Evolutionary conservation across 2,329 filamentous ascomycete genomes (phyloP), one percentile per base, ranked within the genome.

Genomic region (Xylaria sp.): DNA sequence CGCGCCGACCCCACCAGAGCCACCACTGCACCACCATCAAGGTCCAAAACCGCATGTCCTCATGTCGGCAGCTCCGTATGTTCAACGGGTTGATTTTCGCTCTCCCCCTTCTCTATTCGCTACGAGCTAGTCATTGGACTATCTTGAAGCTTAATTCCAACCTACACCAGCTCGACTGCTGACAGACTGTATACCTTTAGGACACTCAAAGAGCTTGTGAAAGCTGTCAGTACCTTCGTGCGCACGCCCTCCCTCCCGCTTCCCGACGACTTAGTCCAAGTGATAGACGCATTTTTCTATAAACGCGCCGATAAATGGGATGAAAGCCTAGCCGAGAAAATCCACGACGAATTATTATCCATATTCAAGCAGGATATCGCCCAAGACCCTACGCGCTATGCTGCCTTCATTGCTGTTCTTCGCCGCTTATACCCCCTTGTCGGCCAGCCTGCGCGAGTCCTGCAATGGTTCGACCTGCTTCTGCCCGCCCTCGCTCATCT

Each of bases 391-490:
- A 79, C 85, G 60, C 87, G 88, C 73, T 87, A 88, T 77, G 88
- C 87, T 9, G 82, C 89, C n/a, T 96, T 94, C 80, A 84, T 94
- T 20, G 86, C 87, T 59, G 85, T 92, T 55, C 81, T 95, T 65
- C 86, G 88, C 56, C 86, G 85, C 50, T 82, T 95, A 44, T 85
- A 89, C 28, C 88, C 91, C 2, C 86, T 86, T 12, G 85, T 96
- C 63, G 86, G 85, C 65, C 88, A 88, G 12, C 86, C 90, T 1
- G 84, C 87, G 41, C 87, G 90, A 65, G 80, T 93, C 64, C 81
- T 90, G 65, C 86, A 90, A 68, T 96, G 93, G 93, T 94, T 92
- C 86, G 88, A 92, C 55, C 81, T 87, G 71, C 82, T 91, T 15
- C 80, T 90, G 55, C 88, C 89, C 0, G 84, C 88, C 1, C 74